A percentile compares a stretch with the other conserved stretches of the same genome.
These are phyloP conservation scores for Neoascochyta sp. DNA, from an alignment of 2,329 filamentous ascomycete species.

Conservation along the genomic window DNA sequence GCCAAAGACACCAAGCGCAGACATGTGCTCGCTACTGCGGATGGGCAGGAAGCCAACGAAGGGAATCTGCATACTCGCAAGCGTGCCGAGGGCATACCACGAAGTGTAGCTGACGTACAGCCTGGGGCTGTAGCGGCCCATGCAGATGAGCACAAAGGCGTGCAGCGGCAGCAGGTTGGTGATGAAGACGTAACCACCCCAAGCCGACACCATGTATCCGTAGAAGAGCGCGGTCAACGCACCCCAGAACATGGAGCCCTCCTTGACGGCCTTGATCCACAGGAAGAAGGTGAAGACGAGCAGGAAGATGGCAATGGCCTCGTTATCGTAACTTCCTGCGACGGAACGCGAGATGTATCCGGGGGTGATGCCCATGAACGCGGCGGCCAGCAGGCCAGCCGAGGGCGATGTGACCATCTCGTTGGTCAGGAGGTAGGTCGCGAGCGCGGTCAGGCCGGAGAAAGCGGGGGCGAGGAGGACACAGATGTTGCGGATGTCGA, in stretches of 20 bases:
- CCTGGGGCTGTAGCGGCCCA: conserved; percentile 92
- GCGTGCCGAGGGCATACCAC: conserved; percentile 93
- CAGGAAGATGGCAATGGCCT: conserved; percentile 98
- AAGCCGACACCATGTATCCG: conserved; percentile 99
- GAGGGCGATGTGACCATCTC: conserved; percentile 97
- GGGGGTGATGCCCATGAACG: conserved; percentile 95
- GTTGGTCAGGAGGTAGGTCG: conserved; percentile 90
- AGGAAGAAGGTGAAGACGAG: conserved; percentile 98
- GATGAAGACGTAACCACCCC: conserved; percentile 99
- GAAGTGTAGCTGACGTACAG: conserved; percentile 96
- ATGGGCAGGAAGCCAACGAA: conserved; percentile 97
- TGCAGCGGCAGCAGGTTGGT: conserved; percentile 95
- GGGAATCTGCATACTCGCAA: conserved; percentile 98
- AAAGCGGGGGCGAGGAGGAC: conserved; percentile 92
- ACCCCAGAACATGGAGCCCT: conserved; percentile 95
- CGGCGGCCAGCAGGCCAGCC: conserved; percentile 87
- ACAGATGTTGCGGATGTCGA: conserved; percentile 98
- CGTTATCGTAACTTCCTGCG: conserved; percentile 97
- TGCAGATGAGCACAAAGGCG: conserved; percentile 87
- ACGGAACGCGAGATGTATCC: conserved; percentile 98
- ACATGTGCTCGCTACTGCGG: conserved; percentile 97
- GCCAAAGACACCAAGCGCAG: conserved; percentile 90
- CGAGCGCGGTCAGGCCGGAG: conserved; percentile 89
- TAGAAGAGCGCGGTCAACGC: conserved; percentile 93
- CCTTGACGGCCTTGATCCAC: conserved; percentile 98